Conservation (phyloP, 2,329 filamentous ascomycete genomes). For the Aspergillus aculeatinus region DNA sequence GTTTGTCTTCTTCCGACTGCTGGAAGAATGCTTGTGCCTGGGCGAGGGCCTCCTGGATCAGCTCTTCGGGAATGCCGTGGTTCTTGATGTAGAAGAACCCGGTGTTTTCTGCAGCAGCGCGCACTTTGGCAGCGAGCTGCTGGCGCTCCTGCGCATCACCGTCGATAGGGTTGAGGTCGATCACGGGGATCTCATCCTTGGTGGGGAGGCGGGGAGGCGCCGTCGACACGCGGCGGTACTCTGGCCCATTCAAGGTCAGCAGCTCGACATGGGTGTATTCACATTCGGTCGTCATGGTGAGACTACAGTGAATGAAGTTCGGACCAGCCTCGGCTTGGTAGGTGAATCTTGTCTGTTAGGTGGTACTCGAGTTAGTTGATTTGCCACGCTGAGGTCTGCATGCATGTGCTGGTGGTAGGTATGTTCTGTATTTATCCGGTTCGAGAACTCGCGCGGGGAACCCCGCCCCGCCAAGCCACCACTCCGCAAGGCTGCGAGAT, state of each 20-base stretch:
- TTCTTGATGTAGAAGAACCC: conserved; percentile 59
- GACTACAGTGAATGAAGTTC: background rate
- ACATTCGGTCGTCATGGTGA: background rate
- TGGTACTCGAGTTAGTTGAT: background rate
- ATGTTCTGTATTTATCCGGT: background rate
- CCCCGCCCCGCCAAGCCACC: background rate
- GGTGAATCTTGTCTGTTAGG: background rate
- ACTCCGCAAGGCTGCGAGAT: background rate
- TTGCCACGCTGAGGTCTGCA: background rate
- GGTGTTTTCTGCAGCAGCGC: conserved; percentile 49
- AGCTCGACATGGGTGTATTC: conserved; percentile 45
- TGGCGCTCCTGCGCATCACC: conserved; percentile 36
- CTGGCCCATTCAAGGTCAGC: conserved; percentile 46
- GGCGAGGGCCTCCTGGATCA: conserved; percentile 19
- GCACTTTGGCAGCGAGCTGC: conserved; percentile 44
- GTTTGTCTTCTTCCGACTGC: conserved; percentile 48
- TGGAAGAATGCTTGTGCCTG: conserved; percentile 47
- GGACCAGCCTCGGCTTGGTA: background rate
- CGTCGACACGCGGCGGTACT: conserved; percentile 46
- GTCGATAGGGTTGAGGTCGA: conserved; percentile 50
- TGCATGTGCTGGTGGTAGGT: background rate
- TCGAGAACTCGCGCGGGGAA: background rate
- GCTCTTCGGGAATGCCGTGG: conserved; percentile 45
- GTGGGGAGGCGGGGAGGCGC: conserved; percentile 43
- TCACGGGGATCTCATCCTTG: conserved; percentile 53